Conservation (phyloP, 805 yeast genomes). For the Scheffersomyces ergatensis region DNA sequence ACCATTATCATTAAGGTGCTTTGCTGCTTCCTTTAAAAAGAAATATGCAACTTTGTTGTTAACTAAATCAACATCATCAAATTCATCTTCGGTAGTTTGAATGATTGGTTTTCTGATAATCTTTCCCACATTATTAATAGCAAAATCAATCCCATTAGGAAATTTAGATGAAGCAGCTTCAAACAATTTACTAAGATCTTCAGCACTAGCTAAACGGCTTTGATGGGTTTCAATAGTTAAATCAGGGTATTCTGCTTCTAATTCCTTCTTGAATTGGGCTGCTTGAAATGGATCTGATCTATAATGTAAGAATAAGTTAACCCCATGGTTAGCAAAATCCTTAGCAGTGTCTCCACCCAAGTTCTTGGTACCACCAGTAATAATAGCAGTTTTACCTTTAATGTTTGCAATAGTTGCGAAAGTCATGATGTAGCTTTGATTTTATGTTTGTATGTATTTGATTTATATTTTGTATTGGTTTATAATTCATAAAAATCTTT, state of each 20-base stretch:
- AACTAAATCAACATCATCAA: slow-evolving; percentile 48
- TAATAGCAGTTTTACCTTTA: slow-evolving; percentile 49
- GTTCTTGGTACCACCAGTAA: slow-evolving; percentile 64
- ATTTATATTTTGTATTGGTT: background rate
- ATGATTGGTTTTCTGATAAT: slow-evolving; percentile 60
- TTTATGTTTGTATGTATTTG: too few species aligned
- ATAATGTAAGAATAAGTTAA: slow-evolving; percentile 53
- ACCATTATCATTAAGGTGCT: slow-evolving; percentile 49
- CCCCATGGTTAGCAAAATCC: slow-evolving; percentile 57
- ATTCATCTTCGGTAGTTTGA: slow-evolving; percentile 54
- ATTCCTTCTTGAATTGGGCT: slow-evolving; percentile 32
- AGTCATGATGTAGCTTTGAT: background rate
- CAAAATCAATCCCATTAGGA: slow-evolving; percentile 53
- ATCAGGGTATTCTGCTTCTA: slow-evolving; percentile 28
- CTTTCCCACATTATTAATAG: slow-evolving; percentile 64
- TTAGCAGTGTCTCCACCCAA: slow-evolving; percentile 52
- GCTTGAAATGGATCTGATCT: slow-evolving; percentile 45
- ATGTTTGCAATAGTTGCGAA: slow-evolving; percentile 9
- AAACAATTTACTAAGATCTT: slow-evolving; percentile 43
- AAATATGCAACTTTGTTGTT: slow-evolving; percentile 63
- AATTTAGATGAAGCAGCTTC: slow-evolving; percentile 41
- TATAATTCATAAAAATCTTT: too few species aligned
- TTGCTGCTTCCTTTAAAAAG: slow-evolving; percentile 56
- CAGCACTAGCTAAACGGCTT: slow-evolving; percentile 42
- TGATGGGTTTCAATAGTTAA: slow-evolving; percentile 42